Conservation (phyloP, 2,329 filamentous ascomycete genomes). For the Cyphellophora attinorum region DNA sequence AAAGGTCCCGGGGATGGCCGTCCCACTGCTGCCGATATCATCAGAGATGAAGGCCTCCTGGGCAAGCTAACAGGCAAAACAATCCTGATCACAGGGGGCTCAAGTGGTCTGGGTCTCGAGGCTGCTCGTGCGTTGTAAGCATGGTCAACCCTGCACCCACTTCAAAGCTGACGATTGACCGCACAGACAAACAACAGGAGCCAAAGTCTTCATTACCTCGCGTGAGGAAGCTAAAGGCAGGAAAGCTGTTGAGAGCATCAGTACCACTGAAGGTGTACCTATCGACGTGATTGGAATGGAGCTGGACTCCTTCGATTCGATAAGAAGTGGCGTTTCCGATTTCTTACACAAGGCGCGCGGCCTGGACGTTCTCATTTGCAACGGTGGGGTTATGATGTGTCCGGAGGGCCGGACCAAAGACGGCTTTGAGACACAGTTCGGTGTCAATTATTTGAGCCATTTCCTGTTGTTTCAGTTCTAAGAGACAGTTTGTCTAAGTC, state of each 20-base stretch:
- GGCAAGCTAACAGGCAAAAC: conserved; percentile 19
- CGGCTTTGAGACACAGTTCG: conserved; percentile 43
- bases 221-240: too few relatives aligned
- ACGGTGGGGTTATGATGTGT: conserved; percentile 34
- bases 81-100: conserved; percentile 27
- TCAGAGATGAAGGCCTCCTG: conserved; percentile 13
- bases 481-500: too few relatives aligned
- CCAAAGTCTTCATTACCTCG: conserved; percentile 25
- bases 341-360: conserved; percentile 8
- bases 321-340: conserved; percentile 30
- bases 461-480: conserved; percentile 36
- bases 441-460: conserved; percentile 45
- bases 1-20: conserved; percentile 11
- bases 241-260: too few relatives aligned
- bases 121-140: conserved; percentile 25
- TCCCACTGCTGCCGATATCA: conserved; percentile 9
- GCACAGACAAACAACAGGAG: too few relatives aligned
- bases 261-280: too few relatives aligned
- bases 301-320: conserved; percentile 33
- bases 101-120: conserved; percentile 27
- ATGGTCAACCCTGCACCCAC: too few relatives aligned
- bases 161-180: too few relatives aligned
- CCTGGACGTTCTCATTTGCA: conserved; percentile 21
- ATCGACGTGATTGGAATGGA: conserved; percentile 37
- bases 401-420: conserved; percentile 24